These are phyloP conservation scores for Vigna trinervia DNA, from an alignment of 306 rosid genomes.

Conservation along the genomic window DNA sequence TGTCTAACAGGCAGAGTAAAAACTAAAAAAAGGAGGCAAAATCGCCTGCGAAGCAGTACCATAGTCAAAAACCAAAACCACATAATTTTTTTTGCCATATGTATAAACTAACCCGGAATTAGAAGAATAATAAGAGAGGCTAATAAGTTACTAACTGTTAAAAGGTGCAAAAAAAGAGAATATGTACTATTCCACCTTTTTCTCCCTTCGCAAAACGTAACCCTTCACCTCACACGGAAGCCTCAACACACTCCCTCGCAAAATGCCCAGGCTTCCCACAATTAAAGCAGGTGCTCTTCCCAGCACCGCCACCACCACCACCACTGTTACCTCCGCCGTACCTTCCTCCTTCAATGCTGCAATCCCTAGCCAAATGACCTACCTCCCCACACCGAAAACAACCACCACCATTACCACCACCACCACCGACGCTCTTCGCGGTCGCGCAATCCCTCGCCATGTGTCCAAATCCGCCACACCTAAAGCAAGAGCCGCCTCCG, in stretches of 20 bases:
- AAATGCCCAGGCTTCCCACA: conserved; percentile 84
- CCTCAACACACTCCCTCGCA: conserved; percentile 75
- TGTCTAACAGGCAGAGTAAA: not conserved
- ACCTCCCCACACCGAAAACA: conserved; percentile 70
- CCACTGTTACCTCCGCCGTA: conserved; percentile 32
- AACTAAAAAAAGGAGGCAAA: conserved; percentile 43
- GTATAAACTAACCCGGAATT: conserved; percentile 47
- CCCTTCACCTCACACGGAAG: conserved; percentile 43
- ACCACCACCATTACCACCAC: conserved; percentile 37
- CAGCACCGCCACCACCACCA: conserved; percentile 30
- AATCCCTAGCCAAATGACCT: conserved; percentile 83
- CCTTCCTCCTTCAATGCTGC: conserved; percentile 51
- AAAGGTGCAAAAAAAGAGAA: conserved; percentile 40
- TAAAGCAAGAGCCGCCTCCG: conserved; percentile 55
- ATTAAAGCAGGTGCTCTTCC: conserved; percentile 56
- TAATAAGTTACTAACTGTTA: conserved; percentile 35
- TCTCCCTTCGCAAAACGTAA: conserved; percentile 37
- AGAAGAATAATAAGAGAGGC: conserved; percentile 36
- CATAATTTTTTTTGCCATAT: conserved; percentile 37
- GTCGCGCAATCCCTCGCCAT: conserved; percentile 67
- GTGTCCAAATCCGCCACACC: conserved; percentile 68
- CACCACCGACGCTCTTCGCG: conserved; percentile 24
- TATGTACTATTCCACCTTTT: conserved; percentile 71
- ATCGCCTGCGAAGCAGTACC: conserved; percentile 43
- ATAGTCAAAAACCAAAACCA: conserved; percentile 31